Base-by-base conservation (phyloP, 2,329 filamentous ascomycete genomes). In the Colletotrichum sp. region DNA sequence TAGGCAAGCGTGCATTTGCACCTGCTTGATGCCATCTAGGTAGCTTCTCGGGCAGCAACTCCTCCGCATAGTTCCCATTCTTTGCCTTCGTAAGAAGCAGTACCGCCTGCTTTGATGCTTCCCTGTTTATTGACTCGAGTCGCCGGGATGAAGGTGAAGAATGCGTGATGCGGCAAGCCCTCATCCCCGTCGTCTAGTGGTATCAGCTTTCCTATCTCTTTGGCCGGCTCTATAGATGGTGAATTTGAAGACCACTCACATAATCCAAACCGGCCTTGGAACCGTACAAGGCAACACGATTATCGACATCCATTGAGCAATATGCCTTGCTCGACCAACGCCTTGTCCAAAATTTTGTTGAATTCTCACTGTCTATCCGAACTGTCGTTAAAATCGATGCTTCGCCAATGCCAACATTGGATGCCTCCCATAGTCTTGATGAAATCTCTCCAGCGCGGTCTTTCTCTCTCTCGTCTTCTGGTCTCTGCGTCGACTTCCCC, bases 341-440 rank as follows among this genome's bases (percentile, higher is more conserved):
- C 10, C 4, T 7, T 16, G 10, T 0, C 13, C 16, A 32, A 34
- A 61, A 21, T 52, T 28, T 66, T 7, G 26, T 66, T 1, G 10
- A 48, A 66, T 66, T 66, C 63, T 52, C 14, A 24, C 63, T 1
- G 63, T 66, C 63, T 66, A 66, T 48, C 55, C 14, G 3, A n/a
- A 30, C 12, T 32, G 63, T 66, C 63, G 63, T 66, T 32, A 16
- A 0, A 52, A 26, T 52, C 18, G 18, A 66, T 32, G 65, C 65
- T 39, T 39, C 48, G 65, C 65, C 43, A 68, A 68, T 59, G 48
- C 30, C 65, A 57, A 30, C 21, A n/a, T 48, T 48, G 39, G 26
- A 52, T 66, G 63, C 63, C 36, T 52, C 34, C 63, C 43, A 28
- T 32, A 39, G 39, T 66, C 63, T 52, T 32, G 7, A 16, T 32